Evolutionary conservation across 345 rosid species (phyloP).

Genomic region (Pelargonium nanum): DNA sequence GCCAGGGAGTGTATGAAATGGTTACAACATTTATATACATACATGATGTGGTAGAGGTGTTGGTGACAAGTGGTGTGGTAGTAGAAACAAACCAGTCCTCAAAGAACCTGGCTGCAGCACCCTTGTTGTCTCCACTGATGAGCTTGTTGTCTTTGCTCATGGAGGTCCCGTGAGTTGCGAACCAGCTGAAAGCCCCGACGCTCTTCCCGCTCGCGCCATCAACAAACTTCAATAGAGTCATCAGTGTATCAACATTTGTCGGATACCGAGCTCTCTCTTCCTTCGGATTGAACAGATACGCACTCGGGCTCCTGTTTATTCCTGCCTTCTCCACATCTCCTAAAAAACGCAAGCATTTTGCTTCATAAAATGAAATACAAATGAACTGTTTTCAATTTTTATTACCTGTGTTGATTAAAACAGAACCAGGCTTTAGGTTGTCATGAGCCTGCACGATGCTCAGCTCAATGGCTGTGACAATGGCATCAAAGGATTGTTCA

Average conservation of each 20-base stretch:
- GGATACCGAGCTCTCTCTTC: constrained; percentile 40
- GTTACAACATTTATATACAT: too few species aligned
- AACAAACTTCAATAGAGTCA: constrained; percentile 44
- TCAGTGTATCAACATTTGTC: constrained; percentile 33
- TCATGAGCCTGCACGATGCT: constrained; percentile 46
- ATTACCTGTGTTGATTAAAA: constrained; percentile 20
- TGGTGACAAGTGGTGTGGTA: neutral
- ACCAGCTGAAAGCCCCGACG: constrained; percentile 48
- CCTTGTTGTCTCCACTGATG: constrained; percentile 58
- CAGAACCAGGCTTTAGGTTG: constrained; percentile 35
- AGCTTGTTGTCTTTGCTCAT: constrained; percentile 49
- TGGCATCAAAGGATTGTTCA: constrained; percentile 43
- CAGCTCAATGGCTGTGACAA: constrained; percentile 36
- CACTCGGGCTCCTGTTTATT: constrained; percentile 50
- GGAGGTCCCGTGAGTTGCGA: constrained; percentile 53
- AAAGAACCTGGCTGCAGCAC: constrained; percentile 57
- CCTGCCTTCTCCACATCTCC: constrained; percentile 44
- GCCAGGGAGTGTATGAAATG: too few species aligned
- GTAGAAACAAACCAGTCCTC: constrained; percentile 35
- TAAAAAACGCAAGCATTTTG: constrained; percentile 3
- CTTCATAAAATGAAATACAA: neutral
- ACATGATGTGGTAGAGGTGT: constrained; percentile 6
- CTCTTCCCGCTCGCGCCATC: constrained; percentile 18
- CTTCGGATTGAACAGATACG: constrained; percentile 35
- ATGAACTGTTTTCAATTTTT: neutral